Conservation (phyloP, 192 early-diverging fungal genomes). For the Backusella macrospora region DNA sequence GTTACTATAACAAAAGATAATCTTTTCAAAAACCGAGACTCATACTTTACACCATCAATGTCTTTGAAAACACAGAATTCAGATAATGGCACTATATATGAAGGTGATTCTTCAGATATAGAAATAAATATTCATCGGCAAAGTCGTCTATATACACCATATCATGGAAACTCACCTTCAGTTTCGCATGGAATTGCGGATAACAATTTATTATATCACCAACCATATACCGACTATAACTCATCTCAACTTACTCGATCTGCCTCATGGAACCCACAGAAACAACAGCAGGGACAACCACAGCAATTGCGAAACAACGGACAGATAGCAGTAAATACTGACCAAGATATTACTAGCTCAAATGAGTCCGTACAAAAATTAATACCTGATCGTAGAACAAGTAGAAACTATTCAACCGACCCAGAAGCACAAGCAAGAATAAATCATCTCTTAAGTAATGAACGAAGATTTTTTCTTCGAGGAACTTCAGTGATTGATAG, state of each 20-base stretch:
- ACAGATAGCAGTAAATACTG: neutral
- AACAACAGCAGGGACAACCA: neutral
- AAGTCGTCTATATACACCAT: constrained; percentile 16
- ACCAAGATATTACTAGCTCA: neutral
- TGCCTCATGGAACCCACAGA: neutral
- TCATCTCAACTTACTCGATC: neutral
- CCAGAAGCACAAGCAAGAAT: constrained; percentile 18
- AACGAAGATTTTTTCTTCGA: constrained; percentile 9
- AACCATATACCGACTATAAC: neutral
- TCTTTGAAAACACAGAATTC: neutral
- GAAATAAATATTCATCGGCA: constrained; percentile 15
- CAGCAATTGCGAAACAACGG: neutral
- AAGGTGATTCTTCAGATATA: neutral
- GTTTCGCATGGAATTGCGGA: neutral
- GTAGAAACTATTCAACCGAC: constrained; percentile 16
- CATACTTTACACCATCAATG: neutral
- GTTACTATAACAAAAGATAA: neutral
- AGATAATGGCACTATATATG: neutral
- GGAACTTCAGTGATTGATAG: constrained; percentile 4
- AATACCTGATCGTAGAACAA: constrained; percentile 23
- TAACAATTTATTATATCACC: neutral
- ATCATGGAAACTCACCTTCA: neutral
- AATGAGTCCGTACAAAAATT: neutral
- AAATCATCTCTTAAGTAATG: neutral
- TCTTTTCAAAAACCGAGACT: neutral